A percentile compares a stretch with the other conserved stretches of the same genome.
phyloP scores from a whole-genome alignment of 495 filamentous ascomycete species.

The Penicillium bialowiezense region DNA sequence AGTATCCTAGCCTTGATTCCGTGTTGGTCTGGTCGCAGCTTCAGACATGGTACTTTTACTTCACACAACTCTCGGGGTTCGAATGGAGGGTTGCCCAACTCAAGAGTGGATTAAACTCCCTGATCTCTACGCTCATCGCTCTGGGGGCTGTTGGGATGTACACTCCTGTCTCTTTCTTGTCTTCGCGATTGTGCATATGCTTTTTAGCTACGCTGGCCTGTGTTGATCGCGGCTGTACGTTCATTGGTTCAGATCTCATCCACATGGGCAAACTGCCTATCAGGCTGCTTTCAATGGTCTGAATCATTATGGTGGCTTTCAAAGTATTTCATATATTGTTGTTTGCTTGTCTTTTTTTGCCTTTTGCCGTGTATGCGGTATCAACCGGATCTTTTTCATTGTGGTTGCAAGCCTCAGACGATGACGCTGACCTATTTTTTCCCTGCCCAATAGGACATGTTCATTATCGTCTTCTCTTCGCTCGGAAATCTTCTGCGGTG shows the following conservation, averaged over 20 bases:
- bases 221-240: too few species aligned
- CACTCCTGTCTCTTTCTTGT: conserved; percentile 1
- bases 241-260: too few species aligned
- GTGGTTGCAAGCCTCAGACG: not conserved
- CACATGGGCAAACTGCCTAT: too few species aligned
- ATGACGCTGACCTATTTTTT: conserved; percentile 15
- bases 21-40: conserved; percentile 26
- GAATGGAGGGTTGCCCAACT: conserved; percentile 30
- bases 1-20: conserved; percentile 41
- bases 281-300: too few species aligned
- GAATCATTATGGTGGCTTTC: too few species aligned
- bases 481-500: conserved; percentile 63
- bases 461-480: conserved; percentile 76
- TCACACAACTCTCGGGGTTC: conserved; percentile 21
- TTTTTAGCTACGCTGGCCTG: too few species aligned
- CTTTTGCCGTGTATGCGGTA: not conserved
- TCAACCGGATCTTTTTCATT: not conserved
- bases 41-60: conserved; percentile 15
- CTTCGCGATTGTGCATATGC: not conserved
- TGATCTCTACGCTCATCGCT: conserved; percentile 22
- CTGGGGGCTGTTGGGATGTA: conserved; percentile 1
- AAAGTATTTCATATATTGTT: conserved; percentile 4
- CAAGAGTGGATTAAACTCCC: conserved; percentile 36
- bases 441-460: conserved; percentile 61
- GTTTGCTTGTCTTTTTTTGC: too few species aligned